Evolutionary conservation across 2,329 filamentous ascomycete genomes (phyloP).

Genomic region (Chalara sp.): DNA sequence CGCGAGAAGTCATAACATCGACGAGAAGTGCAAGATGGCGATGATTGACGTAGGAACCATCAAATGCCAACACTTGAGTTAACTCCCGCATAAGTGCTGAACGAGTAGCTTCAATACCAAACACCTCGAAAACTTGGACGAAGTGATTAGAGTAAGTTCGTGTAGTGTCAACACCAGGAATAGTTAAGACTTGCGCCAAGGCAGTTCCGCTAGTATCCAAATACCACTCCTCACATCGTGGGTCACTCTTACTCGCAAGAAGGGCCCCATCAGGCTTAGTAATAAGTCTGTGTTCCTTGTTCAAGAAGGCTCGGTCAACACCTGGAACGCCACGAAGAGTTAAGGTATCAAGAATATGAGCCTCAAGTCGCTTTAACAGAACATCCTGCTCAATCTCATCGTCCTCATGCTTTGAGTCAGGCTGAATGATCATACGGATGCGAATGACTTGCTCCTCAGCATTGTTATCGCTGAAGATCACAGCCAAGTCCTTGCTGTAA

Average conservation of each 20-base stretch:
- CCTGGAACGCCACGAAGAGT: conserved; percentile 86
- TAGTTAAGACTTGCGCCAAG: conserved; percentile 73
- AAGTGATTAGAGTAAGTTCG: conserved; percentile 94
- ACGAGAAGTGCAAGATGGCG: conserved; percentile 91
- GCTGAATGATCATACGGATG: conserved; percentile 69
- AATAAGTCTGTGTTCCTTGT: conserved; percentile 67
- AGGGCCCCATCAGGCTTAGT: conserved; percentile 64
- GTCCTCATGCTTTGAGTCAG: conserved; percentile 69
- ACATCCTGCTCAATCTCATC: conserved; percentile 77
- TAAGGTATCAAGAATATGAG: conserved; percentile 83
- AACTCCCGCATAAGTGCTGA: conserved; percentile 81
- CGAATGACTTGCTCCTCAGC: conserved; percentile 92
- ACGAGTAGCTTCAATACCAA: conserved; percentile 92
- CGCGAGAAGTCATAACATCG: conserved; percentile 96
- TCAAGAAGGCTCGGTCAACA: conserved; percentile 89
- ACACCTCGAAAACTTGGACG: conserved; percentile 87
- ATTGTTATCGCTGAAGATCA: conserved; percentile 98
- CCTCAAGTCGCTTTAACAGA: conserved; percentile 86
- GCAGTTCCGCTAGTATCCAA: conserved; percentile 91
- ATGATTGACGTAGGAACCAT: conserved; percentile 99
- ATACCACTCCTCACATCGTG: conserved; percentile 84
- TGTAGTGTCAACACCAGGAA: conserved; percentile 79
- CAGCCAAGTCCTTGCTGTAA: conserved; percentile 76
- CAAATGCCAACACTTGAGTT: conserved; percentile 89
- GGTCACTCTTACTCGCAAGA: conserved; percentile 65